Base-by-base conservation (phyloP, 768 basidiomycete genomes). In the Amanita inopinata region DNA sequence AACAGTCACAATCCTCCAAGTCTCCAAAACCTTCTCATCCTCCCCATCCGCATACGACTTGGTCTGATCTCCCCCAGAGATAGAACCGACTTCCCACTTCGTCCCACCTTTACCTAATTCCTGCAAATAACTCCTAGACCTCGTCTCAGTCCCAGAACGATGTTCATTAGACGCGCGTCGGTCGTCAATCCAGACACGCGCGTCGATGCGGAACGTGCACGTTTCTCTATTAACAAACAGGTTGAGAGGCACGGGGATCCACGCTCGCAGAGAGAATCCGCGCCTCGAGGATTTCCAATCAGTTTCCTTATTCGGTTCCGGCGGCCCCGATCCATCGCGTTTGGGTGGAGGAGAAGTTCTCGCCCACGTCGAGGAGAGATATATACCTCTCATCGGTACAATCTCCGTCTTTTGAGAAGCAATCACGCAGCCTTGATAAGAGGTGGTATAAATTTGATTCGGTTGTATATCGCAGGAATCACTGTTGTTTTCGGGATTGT, bases 121-220 rank as follows among this genome's bases (percentile, higher is more conserved):
- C 1, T 33, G 15, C 10, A 20, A 17, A 34, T 22, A 25, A 20
- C 41, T 24, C 33, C 41, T 42, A 2, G n/a, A 17, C 10, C 20
- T 27, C 7, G 20, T 9, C 7, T 12, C 14, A 15, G 4, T n/a
- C 18, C 8, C 19, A n/a, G n/a, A 23, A 3, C 31, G 12, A 15
- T 34, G 22, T n/a, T 33, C 40, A 6, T 15, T n/a, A 6, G 10
- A n/a, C 24, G 10, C 15, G 27, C 24, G 34, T 5, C 32, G 32
- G 19, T 34, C 22, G 14, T 42, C 41, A 17, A 42, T 23, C 41
- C 41, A 33, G 2, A 33, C 23, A 2, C 41, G 22, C 32, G 41
- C 41, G 4, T 42, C 41, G 15, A 42, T 5, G 23, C 41, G 41
- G 23, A 42, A 42, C 23, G 24, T 34, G 33, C 41, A 42, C 20